Conservation (phyloP, 1,284 basidiomycete species). For the Amylostereum chailletii region DNA sequence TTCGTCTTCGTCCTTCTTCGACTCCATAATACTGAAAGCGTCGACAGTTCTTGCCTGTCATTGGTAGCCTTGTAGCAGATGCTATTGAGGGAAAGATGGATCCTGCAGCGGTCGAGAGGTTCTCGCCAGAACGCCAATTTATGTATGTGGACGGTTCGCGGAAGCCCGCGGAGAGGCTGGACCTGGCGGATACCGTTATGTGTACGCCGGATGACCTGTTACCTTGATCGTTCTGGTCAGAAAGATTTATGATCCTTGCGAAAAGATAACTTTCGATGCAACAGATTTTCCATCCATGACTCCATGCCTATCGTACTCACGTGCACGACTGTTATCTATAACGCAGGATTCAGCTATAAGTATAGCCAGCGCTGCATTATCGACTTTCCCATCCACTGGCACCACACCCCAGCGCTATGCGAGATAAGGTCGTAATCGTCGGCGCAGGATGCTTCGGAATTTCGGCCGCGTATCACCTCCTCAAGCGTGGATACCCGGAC, state of each 20-base stretch:
- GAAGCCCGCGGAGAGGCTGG: conserved; percentile 19
- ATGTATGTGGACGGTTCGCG: conserved; percentile 25
- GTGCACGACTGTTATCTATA: no score
- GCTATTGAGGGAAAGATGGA: conserved; percentile 59
- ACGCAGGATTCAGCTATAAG: no score
- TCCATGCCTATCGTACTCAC: no score
- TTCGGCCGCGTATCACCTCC: conserved; percentile 73
- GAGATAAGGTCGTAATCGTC: conserved; percentile 51
- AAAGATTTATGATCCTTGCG: no score
- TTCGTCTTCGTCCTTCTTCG: neutral
- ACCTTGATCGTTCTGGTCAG: conserved; percentile 5
- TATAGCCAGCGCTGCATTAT: no score
- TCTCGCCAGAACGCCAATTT: conserved; percentile 36
- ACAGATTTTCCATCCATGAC: no score
- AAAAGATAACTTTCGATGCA: no score
- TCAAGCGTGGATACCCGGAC: conserved; percentile 52
- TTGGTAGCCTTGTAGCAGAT: conserved; percentile 71
- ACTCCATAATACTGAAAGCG: no score
- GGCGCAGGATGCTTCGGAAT: conserved; percentile 82
- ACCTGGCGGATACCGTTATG: conserved; percentile 39
- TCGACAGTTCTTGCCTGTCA: conserved; percentile 69
- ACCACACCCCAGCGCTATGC: neutral
- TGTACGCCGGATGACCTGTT: conserved; percentile 40
- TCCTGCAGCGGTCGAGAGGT: conserved; percentile 39
- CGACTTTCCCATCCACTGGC: no score